Evolutionary conservation across 2,329 filamentous ascomycete genomes (phyloP), one percentile per base, ranked within the genome.

Genomic region (Sordariomycetes sp.): DNA sequence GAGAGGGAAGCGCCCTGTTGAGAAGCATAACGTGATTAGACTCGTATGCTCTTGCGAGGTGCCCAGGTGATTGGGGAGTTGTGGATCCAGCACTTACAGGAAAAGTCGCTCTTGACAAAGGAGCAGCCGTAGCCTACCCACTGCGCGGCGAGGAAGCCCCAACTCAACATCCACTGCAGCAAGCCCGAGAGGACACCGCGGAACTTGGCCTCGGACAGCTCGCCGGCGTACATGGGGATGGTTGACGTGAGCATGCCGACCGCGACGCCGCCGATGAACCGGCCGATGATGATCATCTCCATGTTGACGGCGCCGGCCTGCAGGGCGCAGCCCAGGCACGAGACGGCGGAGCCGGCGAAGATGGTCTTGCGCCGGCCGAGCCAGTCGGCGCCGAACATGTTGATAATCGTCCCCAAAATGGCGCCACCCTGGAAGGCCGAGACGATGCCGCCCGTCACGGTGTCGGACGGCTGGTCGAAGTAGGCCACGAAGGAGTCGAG

Each of bases 261-360:
- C 1, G 76, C 76, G 14, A 77, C 58, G 4, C 78, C 78, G 12
- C 75, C 76, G 60, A 79, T 73, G 61, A 76, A 74, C 58, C 78
- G 73, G 7, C 77, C 77, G n/a, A 71, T 65, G 43, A 79, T 76
- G 12, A 80, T 65, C 72, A 78, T 78, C 24, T 62, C 59, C 54
- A 69, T 65, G 50, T 64, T 65, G 14, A 64, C 60, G 14, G 69
- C 64, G 16, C 66, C 68, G n/a, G 67, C 65, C 57, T 70, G 69
- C 8, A 71, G 63, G 12, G 67, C 62, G 8, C 66, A 67, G 0
- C 69, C 69, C 53, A 66, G 54, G 14, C 65, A 57, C 34, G 69
- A 69, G 25, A 70, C 60, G 1, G 68, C 56, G 8, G 68, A 62
- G 5, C 68, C 68, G 25, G 62, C 34, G 54, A 70, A 66, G 51